These are phyloP conservation scores for Centella asiatica DNA, from an alignment of 129 eudicot species.

Conservation along the genomic window DNA sequence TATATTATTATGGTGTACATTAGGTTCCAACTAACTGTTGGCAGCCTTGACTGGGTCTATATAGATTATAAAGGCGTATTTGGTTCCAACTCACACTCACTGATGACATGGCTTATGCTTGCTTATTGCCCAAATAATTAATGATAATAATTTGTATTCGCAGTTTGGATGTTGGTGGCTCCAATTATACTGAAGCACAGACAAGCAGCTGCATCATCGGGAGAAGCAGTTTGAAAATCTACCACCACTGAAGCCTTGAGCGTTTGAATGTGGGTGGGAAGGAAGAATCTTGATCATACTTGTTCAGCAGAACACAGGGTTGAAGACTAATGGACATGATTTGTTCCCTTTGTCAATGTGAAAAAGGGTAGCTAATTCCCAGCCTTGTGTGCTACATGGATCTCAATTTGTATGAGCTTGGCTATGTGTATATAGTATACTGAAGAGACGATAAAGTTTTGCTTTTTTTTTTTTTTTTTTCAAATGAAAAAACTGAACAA, in stretches of 20 bases:
- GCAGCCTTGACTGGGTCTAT: too few species aligned
- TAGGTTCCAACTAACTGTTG: too few species aligned
- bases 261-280: conserved; percentile 3
- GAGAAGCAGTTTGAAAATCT: conserved; percentile 8
- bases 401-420: too few species aligned
- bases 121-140: too few species aligned
- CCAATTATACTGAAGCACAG: conserved; percentile 56
- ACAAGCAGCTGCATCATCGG: conserved; percentile 36
- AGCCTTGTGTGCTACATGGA: background rate
- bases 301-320: background rate
- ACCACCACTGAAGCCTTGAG: conserved; percentile 12
- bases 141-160: background rate
- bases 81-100: too few species aligned
- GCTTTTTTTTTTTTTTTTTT: too few species aligned
- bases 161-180: conserved; percentile 86
- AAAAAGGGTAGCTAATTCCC: background rate
- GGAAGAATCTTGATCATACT: conserved; percentile 8
- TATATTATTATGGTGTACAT: too few species aligned
- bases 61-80: too few species aligned
- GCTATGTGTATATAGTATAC: background rate
- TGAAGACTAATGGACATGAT: background rate
- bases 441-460: too few species aligned
- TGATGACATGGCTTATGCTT: background rate
- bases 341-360: background rate
- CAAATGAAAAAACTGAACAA: too few species aligned